Conservation (phyloP, 1,139 yeast species). For the Suhomyces guaymorum region DNA sequence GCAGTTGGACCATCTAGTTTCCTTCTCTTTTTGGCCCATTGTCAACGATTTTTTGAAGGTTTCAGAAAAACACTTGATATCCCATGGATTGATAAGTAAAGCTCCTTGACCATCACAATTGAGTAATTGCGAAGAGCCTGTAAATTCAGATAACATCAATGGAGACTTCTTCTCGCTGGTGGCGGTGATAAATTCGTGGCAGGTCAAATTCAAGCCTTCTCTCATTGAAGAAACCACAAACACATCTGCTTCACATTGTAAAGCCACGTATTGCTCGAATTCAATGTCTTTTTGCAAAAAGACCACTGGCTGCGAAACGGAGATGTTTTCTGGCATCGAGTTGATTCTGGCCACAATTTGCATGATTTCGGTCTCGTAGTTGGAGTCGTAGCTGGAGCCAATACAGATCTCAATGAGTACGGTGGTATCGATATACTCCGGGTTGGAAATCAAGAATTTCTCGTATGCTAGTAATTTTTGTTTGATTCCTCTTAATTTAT, state of each 20-base stretch:
- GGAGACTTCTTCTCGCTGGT: constrained; percentile 76
- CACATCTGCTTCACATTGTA: constrained; percentile 80
- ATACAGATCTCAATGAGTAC: constrained; percentile 83
- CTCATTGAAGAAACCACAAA: constrained; percentile 89
- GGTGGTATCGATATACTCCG: constrained; percentile 65
- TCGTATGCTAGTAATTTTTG: constrained; percentile 90
- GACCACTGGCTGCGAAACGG: constrained; percentile 82
- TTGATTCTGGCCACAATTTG: constrained; percentile 84
- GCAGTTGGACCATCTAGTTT: constrained; percentile 61
- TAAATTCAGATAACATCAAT: constrained; percentile 83
- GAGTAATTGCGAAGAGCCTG: constrained; percentile 86
- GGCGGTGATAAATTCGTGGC: constrained; percentile 89
- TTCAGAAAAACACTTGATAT: constrained; percentile 62
- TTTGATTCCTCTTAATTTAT: constrained; percentile 82
- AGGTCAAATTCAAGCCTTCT: constrained; percentile 95
- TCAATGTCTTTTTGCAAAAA: constrained; percentile 85
- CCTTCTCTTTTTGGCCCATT: constrained; percentile 61
- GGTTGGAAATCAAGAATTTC: constrained; percentile 66
- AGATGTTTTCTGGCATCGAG: constrained; percentile 68
- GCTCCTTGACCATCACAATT: constrained; percentile 59
- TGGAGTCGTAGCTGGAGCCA: constrained; percentile 54
- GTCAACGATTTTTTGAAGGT: constrained; percentile 62
- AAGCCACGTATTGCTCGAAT: constrained; percentile 84
- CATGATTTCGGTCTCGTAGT: constrained; percentile 70
- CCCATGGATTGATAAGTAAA: constrained; percentile 89